Evolutionary conservation across 2,329 filamentous ascomycete genomes (phyloP).

Genomic region (Bipolaris oryzae): DNA sequence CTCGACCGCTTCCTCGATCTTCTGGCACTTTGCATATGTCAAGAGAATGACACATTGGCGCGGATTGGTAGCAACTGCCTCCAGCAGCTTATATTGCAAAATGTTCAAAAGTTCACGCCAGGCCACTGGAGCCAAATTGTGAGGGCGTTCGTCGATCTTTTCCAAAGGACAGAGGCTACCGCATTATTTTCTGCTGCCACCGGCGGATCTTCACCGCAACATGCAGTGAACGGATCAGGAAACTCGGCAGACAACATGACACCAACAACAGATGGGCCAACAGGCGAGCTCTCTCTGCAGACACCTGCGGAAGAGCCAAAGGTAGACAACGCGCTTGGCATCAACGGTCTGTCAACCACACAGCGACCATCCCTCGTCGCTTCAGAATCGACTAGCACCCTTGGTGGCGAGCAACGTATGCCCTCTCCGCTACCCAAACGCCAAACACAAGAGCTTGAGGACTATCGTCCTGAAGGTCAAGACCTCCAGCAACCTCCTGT

Average conservation of each 20-base stretch:
- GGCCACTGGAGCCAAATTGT: constrained; percentile 96
- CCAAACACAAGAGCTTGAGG: constrained; percentile 67
- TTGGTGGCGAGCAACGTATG: constrained; percentile 33
- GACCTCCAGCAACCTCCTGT: constrained; percentile 85
- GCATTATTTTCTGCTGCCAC: constrained; percentile 89
- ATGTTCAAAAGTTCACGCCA: constrained; percentile 86
- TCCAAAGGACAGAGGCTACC: constrained; percentile 91
- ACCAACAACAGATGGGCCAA: constrained; percentile 40
- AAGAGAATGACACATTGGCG: constrained; percentile 98
- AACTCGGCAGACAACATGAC: constrained; percentile 53
- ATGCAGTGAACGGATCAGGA: constrained; percentile 56
- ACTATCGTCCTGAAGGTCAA: constrained; percentile 73
- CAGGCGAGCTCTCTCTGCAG: constrained; percentile 44
- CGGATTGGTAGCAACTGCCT: constrained; percentile 98
- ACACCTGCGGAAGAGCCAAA: constrained; percentile 36
- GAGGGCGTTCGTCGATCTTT: constrained; percentile 92
- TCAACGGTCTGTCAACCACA: constrained; percentile 49
- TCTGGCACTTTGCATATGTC: constrained; percentile 93
- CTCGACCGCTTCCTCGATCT: constrained; percentile 95
- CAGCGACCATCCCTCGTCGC: constrained; percentile 41
- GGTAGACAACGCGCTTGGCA: constrained; percentile 52
- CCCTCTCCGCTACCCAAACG: constrained; percentile 44
- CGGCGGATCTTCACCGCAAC: constrained; percentile 46
- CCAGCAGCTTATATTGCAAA: constrained; percentile 94
- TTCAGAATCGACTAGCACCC: constrained; percentile 31